Base-by-base conservation (phyloP, 2,329 filamentous ascomycete species). In the Knoxdaviesia capensis region DNA sequence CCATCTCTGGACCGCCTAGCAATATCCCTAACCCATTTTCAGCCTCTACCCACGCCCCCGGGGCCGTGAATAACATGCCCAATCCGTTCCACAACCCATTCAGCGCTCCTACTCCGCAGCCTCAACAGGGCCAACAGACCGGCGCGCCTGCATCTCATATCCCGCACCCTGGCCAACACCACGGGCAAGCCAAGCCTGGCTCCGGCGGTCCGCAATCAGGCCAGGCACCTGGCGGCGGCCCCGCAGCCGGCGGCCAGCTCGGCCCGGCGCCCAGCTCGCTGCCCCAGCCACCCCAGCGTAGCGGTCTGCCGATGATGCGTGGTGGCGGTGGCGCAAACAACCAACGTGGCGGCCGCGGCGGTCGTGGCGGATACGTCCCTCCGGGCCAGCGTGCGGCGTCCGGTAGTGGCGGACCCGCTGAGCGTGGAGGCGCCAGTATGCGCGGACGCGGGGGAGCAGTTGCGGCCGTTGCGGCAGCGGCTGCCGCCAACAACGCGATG, bases 401-500 rank as follows among this genome's bases (percentile, higher is more conserved):
- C 20, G 20, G 20, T 6, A 57, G 55, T 40, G 59, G 54, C n/a
- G 55, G 52, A 37, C 41, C 51, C 43, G 49, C 48, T 47, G 51
- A 45, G 48, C 54, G 48, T 48, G 56, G 61, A 28, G 54, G 60
- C 40, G 56, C 20, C 20, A 20, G 3, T 20, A 20, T 20, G 20
- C 20, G 20, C 20, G 20, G 20, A 20, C 20, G 20, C 20, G 20
- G 20, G 20, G 20, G 42, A 36, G 42, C 11, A 40, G 58, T 39
- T 60, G 68, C 38, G 65, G 67, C 30, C 63, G 59, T 38, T 52
- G 48, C 10, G 49, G 60, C 36, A 60, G 60, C 29, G 58, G 61
- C 32, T 60, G 66, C 34, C 52, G 52, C 5, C 51, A 54, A 5
- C 20, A 20, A 20, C 20, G 58, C 45, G 7, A 50, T 75, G 49